These are phyloP conservation scores for Kluyveromyces lactis DNA, from an alignment of 805 yeast species.

Conservation along the genomic window DNA sequence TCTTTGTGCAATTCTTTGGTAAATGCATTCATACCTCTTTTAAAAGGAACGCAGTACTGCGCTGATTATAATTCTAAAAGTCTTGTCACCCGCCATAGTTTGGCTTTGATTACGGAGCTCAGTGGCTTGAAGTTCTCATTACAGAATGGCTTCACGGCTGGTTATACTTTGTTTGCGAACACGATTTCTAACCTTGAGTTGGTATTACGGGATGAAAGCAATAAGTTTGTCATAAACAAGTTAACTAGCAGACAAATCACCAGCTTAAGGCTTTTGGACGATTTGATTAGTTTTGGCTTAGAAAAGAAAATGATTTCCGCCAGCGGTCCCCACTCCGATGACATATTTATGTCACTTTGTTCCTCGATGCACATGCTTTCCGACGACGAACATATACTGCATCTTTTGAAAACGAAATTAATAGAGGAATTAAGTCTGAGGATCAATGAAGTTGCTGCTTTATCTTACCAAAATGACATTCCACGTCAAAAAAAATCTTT, in stretches of 20 bases:
- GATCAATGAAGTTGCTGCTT: not conserved
- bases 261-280: not conserved
- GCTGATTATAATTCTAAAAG: slow-evolving; percentile 42
- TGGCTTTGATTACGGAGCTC: not conserved
- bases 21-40: slow-evolving; percentile 72
- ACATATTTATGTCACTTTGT: not conserved
- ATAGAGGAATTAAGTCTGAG: not conserved
- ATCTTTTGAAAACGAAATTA: not conserved
- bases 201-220: slow-evolving; percentile 34
- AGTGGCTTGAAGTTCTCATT: not conserved
- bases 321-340: not conserved
- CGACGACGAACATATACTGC: not conserved
- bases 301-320: not conserved
- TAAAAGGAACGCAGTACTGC: slow-evolving; percentile 17
- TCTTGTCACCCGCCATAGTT: slow-evolving; percentile 1
- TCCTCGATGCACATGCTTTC: not conserved
- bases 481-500: not conserved
- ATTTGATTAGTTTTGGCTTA: not conserved
- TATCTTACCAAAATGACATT: not conserved
- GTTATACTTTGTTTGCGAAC: slow-evolving; percentile 36
- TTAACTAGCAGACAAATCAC: not conserved
- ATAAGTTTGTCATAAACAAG: not conserved
- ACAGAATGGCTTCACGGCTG: slow-evolving; percentile 13
- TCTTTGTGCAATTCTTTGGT: slow-evolving; percentile 86
- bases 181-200: slow-evolving; percentile 62